A percentile compares a stretch with the other conserved stretches of the same genome.
Conservation (phyloP, 1,284 basidiomycete species). For the Ustilago curta region DNA sequence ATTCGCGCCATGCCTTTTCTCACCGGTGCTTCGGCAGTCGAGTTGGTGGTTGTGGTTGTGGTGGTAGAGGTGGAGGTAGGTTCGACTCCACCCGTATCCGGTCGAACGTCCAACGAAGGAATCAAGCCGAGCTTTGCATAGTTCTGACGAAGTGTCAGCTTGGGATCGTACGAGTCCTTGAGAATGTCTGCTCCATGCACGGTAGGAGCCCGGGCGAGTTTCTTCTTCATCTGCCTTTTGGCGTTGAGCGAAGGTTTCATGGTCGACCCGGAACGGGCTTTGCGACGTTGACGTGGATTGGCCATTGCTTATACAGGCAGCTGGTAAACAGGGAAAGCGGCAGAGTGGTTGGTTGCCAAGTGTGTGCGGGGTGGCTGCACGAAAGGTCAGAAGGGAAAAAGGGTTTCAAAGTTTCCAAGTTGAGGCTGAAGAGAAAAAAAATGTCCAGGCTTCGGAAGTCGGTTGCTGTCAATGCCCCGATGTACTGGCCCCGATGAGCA, state of each 20-base stretch:
- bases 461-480: too few species aligned
- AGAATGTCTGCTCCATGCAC: slow-evolving; percentile 85
- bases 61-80: slow-evolving; percentile 1
- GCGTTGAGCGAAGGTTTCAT: slow-evolving; percentile 75
- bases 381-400: too few species aligned
- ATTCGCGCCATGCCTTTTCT: slow-evolving; percentile 85
- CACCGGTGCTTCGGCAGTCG: neutral
- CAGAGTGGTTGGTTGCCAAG: too few species aligned
- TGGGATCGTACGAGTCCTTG: slow-evolving; percentile 87
- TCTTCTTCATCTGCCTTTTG: slow-evolving; percentile 79
- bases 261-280: slow-evolving; percentile 76
- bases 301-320: too few species aligned
- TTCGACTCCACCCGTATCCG: slow-evolving; percentile 51
- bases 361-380: too few species aligned
- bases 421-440: too few species aligned
- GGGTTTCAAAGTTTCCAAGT: too few species aligned
- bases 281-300: slow-evolving; percentile 89
- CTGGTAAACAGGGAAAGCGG: too few species aligned
- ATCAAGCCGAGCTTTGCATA: slow-evolving; percentile 82
- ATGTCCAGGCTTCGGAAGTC: too few species aligned
- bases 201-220: slow-evolving; percentile 72
- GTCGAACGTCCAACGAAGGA: slow-evolving; percentile 65
- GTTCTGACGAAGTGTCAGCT: slow-evolving; percentile 91
- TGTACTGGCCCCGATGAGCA: too few species aligned
- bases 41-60: neutral